These are phyloP conservation scores for Suhomyces maxii DNA, from an alignment of 1,139 yeast species.

Conservation along the genomic window DNA sequence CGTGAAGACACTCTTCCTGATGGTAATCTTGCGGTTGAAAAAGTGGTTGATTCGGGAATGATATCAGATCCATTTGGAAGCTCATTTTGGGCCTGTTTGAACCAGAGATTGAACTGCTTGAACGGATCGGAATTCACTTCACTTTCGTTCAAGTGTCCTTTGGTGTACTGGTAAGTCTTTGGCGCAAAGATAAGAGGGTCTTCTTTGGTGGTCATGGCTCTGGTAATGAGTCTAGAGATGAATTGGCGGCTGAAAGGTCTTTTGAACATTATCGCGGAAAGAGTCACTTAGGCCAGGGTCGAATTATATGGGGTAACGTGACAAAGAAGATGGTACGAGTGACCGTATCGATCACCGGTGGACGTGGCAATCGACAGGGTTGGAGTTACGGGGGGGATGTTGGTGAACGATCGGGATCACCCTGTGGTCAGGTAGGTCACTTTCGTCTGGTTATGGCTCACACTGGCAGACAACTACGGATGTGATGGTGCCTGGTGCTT, in stretches of 20 bases:
- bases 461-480: no score
- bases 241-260: neutral
- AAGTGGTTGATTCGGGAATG: conserved; percentile 76
- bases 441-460: no score
- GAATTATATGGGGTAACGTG: neutral
- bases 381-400: no score
- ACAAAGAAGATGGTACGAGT: no score
- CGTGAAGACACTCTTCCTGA: conserved; percentile 86
- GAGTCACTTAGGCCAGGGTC: neutral
- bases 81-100: conserved; percentile 66
- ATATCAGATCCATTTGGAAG: conserved; percentile 43
- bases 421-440: no score
- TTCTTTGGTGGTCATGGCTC: conserved; percentile 5
- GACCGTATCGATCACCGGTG: no score
- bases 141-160: conserved; percentile 55
- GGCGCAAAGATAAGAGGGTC: conserved; percentile 61
- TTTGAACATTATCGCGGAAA: neutral
- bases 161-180: conserved; percentile 83
- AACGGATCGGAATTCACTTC: conserved; percentile 65
- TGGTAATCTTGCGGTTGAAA: conserved; percentile 85
- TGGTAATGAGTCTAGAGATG: neutral
- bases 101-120: conserved; percentile 81
- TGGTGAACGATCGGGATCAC: no score
- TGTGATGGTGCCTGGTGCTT: no score
- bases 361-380: no score